Evolutionary conservation across 495 filamentous ascomycete species (phyloP).

Genomic region (Cercophora newfieldiana): DNA sequence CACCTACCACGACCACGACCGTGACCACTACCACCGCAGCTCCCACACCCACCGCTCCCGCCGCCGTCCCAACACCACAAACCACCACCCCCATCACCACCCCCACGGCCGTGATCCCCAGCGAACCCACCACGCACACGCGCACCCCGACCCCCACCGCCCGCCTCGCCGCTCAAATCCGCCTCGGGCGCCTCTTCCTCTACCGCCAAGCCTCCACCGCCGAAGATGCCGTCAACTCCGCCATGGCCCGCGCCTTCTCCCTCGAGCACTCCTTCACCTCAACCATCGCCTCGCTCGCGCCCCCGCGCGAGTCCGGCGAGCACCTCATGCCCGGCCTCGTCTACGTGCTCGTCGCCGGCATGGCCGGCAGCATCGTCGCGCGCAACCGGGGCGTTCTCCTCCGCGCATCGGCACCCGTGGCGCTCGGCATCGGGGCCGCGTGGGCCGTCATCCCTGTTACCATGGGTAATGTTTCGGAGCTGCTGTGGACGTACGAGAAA

Average conservation of each 20-base stretch:
- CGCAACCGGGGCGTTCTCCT: conserved; percentile 83
- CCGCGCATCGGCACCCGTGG: conserved; percentile 67
- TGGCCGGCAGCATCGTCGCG: conserved; percentile 87
- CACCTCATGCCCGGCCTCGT: conserved; percentile 79
- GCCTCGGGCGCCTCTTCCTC: conserved; percentile 74
- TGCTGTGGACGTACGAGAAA: conserved; percentile 89
- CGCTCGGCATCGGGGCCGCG: conserved; percentile 70
- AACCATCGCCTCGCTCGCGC: conserved; percentile 84
- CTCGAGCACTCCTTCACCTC: conserved; percentile 82
- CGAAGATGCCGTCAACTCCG: conserved; percentile 75
- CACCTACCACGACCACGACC: conserved; percentile 6
- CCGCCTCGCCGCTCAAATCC: conserved; percentile 81
- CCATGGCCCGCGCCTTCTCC: conserved; percentile 70
- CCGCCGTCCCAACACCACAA: conserved; percentile 16
- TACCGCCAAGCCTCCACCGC: conserved; percentile 68
- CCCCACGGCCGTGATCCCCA: conserved; percentile 34
- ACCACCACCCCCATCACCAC: conserved; percentile 32
- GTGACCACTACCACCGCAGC: conserved; percentile 26
- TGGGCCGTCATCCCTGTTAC: conserved; percentile 75
- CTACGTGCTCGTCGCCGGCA: conserved; percentile 87
- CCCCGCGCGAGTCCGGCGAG: conserved; percentile 77
- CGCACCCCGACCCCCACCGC: conserved; percentile 81
- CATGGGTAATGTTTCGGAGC: conserved; percentile 78
- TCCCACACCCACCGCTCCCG: conserved; percentile 36
- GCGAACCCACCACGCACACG: conserved; percentile 31